These are phyloP conservation scores for Pinus tabuliformis DNA, from an alignment of 75 land plant genomes.

Conservation along the genomic window DNA sequence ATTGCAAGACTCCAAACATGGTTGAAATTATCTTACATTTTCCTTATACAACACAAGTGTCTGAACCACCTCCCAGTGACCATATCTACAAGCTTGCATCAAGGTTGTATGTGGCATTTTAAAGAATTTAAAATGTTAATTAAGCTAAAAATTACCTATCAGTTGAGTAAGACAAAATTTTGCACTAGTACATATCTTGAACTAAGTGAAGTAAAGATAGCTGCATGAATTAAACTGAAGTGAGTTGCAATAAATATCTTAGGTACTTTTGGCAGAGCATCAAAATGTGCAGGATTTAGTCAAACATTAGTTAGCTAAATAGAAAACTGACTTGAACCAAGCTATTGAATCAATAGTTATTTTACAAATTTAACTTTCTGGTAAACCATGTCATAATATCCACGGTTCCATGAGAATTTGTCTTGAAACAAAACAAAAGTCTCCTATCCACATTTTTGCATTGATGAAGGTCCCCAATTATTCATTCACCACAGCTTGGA, in stretches of 20 bases:
- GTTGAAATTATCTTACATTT: constrained; percentile 54
- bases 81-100: constrained; percentile 97
- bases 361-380: not conserved
- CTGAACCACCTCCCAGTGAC: constrained; percentile 98
- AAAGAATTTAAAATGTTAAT: constrained; percentile 1
- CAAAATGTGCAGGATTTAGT: not conserved
- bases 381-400: not conserved
- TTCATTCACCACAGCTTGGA: not conserved
- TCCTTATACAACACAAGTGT: constrained; percentile 78
- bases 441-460: not conserved
- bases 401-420: not conserved
- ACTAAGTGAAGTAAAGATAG: not conserved
- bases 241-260: not conserved
- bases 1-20: not conserved
- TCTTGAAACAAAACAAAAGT: not conserved
- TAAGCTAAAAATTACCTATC: not conserved
- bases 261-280: not conserved
- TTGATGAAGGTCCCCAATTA: not conserved
- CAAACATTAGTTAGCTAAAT: too few relatives aligned
- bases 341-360: not conserved
- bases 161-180: not conserved
- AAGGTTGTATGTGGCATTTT: constrained; percentile 73
- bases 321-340: not conserved
- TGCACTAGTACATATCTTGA: not conserved
- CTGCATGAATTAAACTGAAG: not conserved